phyloP scores from a whole-genome alignment of 2,329 filamentous ascomycete species.

The Calonectria pseudoreteaudii region DNA sequence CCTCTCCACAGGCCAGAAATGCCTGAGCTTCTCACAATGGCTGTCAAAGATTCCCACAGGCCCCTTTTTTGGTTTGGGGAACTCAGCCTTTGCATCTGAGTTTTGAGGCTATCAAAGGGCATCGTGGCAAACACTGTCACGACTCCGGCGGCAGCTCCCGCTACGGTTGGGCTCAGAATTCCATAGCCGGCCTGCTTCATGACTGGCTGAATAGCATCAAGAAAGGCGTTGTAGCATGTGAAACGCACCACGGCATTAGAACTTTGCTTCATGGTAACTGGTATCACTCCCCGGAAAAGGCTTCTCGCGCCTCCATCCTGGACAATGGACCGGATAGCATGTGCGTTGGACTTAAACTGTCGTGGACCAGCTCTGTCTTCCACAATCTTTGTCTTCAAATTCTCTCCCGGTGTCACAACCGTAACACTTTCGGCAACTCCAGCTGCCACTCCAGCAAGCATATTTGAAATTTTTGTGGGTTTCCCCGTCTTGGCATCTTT shows the following conservation, averaged over 20 bases:
- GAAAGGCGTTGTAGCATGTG: slow-evolving; percentile 17
- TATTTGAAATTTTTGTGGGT: neutral
- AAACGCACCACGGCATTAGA: slow-evolving; percentile 21
- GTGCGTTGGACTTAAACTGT: neutral
- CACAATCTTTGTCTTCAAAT: slow-evolving; percentile 1
- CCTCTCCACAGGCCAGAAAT: neutral
- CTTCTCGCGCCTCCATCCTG: neutral
- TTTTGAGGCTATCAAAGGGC: neutral
- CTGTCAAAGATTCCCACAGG: neutral
- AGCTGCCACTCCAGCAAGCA: neutral
- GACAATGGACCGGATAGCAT: neutral
- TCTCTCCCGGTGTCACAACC: neutral
- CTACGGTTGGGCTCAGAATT: neutral
- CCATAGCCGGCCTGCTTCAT: neutral
- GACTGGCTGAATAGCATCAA: neutral
- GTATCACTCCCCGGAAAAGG: neutral
- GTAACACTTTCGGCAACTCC: neutral
- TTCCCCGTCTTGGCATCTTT: neutral
- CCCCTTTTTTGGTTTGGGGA: neutral
- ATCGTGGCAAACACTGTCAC: neutral
- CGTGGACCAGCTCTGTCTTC: neutral
- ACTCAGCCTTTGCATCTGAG: neutral
- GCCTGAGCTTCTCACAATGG: neutral
- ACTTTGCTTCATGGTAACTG: slow-evolving; percentile 20
- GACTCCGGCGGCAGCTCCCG: neutral